Percentiles rank a stretch among this genome's conserved stretches.
Conservation (phyloP, 495 filamentous ascomycete genomes). For the Xylaria flabelliformis region DNA sequence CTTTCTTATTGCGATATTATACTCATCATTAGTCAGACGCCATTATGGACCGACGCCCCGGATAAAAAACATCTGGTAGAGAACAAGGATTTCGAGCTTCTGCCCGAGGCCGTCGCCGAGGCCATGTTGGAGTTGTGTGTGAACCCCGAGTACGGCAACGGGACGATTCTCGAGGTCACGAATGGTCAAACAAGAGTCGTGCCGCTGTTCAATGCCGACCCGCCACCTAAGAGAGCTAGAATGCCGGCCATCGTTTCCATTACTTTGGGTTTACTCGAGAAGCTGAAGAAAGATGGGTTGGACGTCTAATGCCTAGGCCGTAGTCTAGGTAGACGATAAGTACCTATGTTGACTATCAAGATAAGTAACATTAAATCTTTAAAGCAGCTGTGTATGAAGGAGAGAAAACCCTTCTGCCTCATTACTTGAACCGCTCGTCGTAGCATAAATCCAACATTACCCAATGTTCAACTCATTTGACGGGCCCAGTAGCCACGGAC, state of each 20-base stretch:
- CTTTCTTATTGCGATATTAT: neutral
- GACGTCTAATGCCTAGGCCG: neutral
- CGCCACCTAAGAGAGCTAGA: conserved; percentile 45
- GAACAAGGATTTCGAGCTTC: neutral
- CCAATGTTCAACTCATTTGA: neutral
- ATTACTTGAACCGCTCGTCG: neutral
- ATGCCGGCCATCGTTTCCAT: neutral
- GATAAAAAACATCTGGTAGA: conserved; percentile 64
- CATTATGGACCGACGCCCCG: conserved; percentile 69
- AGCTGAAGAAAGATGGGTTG: conserved; percentile 19
- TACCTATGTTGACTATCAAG: neutral
- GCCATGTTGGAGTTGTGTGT: conserved; percentile 30
- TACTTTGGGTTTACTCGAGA: neutral
- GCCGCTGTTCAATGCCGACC: conserved; percentile 59
- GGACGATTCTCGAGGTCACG: conserved; percentile 65
- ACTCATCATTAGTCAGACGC: conserved; percentile 49
- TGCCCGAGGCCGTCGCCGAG: conserved; percentile 27
- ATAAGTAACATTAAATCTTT: neutral
- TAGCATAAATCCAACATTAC: neutral
- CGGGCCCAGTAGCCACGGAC: too few relatives aligned
- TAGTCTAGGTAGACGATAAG: neutral
- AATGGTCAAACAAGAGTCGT: conserved; percentile 60
- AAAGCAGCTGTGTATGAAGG: neutral
- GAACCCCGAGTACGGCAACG: conserved; percentile 33
- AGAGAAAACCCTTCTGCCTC: neutral